Conservation (phyloP, 139 green algal genomes). For the Parachlorella kessleri region DNA sequence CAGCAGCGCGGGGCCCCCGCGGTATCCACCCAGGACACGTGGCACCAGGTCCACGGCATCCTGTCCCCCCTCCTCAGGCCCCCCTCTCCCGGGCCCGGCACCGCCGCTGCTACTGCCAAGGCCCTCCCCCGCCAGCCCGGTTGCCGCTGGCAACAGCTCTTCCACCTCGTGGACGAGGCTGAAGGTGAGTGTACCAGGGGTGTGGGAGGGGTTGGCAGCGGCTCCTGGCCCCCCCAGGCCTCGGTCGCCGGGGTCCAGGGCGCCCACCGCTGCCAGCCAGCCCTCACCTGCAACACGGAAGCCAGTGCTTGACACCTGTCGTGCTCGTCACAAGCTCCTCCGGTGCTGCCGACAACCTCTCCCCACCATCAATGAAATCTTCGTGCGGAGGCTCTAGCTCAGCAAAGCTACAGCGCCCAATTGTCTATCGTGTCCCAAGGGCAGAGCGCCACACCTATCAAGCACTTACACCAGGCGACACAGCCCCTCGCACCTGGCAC, state of each 20-base stretch:
- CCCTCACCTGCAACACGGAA: conserved; percentile 5
- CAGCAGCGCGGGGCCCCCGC: conserved; percentile 42
- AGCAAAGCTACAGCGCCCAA: no score
- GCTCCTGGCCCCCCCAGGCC: no score
- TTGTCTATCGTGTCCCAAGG: no score
- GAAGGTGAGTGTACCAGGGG: conserved; percentile 37
- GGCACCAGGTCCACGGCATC: conserved; percentile 19
- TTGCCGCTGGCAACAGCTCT: neutral
- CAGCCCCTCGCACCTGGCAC: conserved; percentile 10
- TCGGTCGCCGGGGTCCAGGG: neutral
- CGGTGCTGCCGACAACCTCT: no score
- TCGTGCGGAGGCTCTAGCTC: no score
- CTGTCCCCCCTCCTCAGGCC: neutral
- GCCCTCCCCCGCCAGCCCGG: neutral
- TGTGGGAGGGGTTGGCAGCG: neutral
- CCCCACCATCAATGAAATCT: no score
- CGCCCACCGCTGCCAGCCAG: conserved; percentile 36
- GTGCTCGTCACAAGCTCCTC: no score
- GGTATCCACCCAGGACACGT: conserved; percentile 20
- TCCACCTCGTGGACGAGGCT: conserved; percentile 36
- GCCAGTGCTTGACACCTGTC: no score
- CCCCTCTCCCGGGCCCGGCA: neutral
- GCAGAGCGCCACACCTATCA: no score
- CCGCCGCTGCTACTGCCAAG: neutral
- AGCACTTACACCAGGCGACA: no score